Base-by-base conservation (phyloP, 192 early-diverging fungal genomes). In the Dissophora globulifera region DNA sequence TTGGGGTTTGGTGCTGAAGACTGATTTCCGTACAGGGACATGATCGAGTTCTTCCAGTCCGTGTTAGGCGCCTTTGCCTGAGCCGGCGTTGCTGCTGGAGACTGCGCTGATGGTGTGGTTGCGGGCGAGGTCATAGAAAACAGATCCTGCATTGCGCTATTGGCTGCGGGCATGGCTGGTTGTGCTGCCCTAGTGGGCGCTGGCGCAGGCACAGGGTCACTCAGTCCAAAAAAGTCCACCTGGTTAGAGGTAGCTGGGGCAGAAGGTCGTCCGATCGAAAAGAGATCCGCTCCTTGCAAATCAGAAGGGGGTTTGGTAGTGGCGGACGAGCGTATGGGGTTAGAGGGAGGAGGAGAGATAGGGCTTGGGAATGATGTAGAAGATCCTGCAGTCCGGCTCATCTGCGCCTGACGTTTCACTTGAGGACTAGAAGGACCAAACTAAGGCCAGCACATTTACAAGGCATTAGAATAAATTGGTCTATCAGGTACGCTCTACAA, bases 1-100 rank as follows among this genome's bases (percentile, higher is more conserved):
- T 52, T 62, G 25, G 62, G 42, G 16, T 59, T 75, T 12, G 71
- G 71, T 6, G 62, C 32, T 11, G 62, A 50, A 23, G 71, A 60
- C 17, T 75, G 71, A 29, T 58, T 66, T 52, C 71, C 71, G 13
- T 75, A 75, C 22, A 75, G 29, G 7, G 71, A 75, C 62, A 75
- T 65, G 50, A 75, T 75, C 22, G 62, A 66, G 62, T 57, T 65
- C 45, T 75, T 75, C 71, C 71, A 75, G 62, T 75, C 71, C 23
- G 60, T n/a, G 31, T 72, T 72, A 10, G 38, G 52, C 1, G 70
- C n/a, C 45, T 75, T 75, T 29, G n/a, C n/a, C n/a, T n/a, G n/a
- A n/a, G n/a, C n/a, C n/a, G n/a, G n/a, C n/a, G n/a, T n/a, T n/a
- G 62, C 30, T 27, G 57, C 11, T 27, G 51, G 22, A 3, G 56